Evolutionary conservation across 2,329 filamentous ascomycete genomes (phyloP).

Genomic region (Passalora sequoiae): DNA sequence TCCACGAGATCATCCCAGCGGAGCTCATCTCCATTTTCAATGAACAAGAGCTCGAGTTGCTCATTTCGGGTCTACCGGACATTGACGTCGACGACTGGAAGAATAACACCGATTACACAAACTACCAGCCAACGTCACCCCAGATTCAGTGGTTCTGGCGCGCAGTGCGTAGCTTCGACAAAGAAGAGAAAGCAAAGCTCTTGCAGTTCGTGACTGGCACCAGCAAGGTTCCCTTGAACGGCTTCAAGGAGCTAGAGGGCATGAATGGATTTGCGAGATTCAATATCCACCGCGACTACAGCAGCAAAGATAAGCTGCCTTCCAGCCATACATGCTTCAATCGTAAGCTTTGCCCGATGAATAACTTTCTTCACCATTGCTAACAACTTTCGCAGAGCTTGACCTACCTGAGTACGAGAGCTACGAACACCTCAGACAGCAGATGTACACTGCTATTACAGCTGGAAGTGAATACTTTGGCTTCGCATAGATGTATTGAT

Average conservation of each 20-base stretch:
- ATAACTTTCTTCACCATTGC: too few species aligned
- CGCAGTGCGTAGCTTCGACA: constrained; percentile 93
- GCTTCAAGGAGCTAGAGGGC: constrained; percentile 97
- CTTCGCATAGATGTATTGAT: constrained; percentile 62
- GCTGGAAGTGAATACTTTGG: constrained; percentile 95
- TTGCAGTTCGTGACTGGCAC: constrained; percentile 98
- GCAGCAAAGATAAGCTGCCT: constrained; percentile 89
- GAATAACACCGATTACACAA: constrained; percentile 97
- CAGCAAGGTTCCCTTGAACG: constrained; percentile 95
- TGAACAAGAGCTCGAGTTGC: constrained; percentile 90
- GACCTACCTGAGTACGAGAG: constrained; percentile 97
- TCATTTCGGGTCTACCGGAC: constrained; percentile 94
- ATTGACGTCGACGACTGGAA: constrained; percentile 99
- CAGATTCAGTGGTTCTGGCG: constrained; percentile 99
- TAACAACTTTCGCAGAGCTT: constrained; percentile 62
- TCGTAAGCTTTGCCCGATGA: constrained; percentile 63
- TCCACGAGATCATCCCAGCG: constrained; percentile 95
- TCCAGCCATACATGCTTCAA: constrained; percentile 99
- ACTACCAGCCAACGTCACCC: constrained; percentile 87
- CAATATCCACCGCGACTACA: constrained; percentile 98
- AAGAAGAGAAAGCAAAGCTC: constrained; percentile 95
- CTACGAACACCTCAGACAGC: constrained; percentile 82
- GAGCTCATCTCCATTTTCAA: constrained; percentile 97
- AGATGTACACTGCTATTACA: constrained; percentile 94
- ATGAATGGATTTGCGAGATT: constrained; percentile 98